phyloP scores from a whole-genome alignment of 202 grass and related monocot species.

The Sporobolus alterniflorus region DNA sequence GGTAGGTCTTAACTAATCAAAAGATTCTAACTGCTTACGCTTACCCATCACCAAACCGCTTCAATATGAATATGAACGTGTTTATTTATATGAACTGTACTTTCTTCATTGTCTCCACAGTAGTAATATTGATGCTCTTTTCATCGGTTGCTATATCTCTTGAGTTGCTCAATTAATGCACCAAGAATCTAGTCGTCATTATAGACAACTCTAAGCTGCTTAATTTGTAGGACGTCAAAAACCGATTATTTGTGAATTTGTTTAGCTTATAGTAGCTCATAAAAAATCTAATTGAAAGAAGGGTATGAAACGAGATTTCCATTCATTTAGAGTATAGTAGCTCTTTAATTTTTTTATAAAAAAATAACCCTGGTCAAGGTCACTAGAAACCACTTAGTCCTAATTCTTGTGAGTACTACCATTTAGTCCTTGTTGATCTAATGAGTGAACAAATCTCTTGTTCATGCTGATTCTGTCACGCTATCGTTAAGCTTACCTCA shows the following conservation, averaged over 20 bases:
- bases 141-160: constrained; percentile 18
- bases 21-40: constrained; percentile 53
- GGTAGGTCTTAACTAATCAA: constrained; percentile 52
- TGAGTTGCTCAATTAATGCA: constrained; percentile 41
- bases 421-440: neutral
- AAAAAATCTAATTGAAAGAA: neutral
- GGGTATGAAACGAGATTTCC: neutral
- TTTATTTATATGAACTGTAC: constrained; percentile 15
- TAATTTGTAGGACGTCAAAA: neutral
- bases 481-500: constrained; percentile 50
- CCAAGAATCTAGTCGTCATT: constrained; percentile 21
- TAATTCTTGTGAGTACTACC: too few relatives aligned
- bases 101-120: constrained; percentile 56
- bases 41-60: constrained; percentile 42
- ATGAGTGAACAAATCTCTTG: neutral
- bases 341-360: neutral
- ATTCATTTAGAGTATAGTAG: neutral
- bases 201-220: constrained; percentile 1
- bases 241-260: neutral
- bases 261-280: neutral
- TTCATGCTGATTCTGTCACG: constrained; percentile 31
- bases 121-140: constrained; percentile 29
- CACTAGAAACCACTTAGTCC: neutral
- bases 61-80: constrained; percentile 6
- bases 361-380: neutral